Base-by-base conservation (phyloP, 768 basidiomycete species). In the Psilocybe tampanensis region DNA sequence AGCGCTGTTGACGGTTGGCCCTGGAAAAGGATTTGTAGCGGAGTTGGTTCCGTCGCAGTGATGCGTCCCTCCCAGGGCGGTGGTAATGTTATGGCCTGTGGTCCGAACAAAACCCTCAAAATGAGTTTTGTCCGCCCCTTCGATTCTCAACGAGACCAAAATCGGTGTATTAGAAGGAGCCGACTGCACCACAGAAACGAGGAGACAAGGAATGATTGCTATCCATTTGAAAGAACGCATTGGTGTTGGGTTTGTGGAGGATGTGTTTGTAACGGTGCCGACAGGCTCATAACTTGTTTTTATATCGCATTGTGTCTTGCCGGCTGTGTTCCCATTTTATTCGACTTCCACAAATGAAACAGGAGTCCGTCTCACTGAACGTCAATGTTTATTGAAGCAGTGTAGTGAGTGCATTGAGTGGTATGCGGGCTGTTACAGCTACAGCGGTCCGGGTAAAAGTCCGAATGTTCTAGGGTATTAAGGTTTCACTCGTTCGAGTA, bases 401-500 rank as follows among this genome's bases (percentile, higher is more conserved):
- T n/a, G n/a, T n/a, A n/a, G n/a, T n/a, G n/a, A n/a, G n/a, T n/a
- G n/a, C n/a, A n/a, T n/a, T n/a, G n/a, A n/a, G n/a, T n/a, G n/a
- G n/a, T n/a, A n/a, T n/a, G n/a, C n/a, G n/a, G n/a, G n/a, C n/a
- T n/a, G n/a, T n/a, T n/a, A n/a, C n/a, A n/a, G n/a, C n/a, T n/a
- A n/a, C n/a, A n/a, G n/a, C n/a, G n/a, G n/a, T n/a, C n/a, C n/a
- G n/a, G n/a, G n/a, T n/a, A n/a, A n/a, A n/a, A n/a, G n/a, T n/a
- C n/a, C n/a, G n/a, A n/a, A n/a, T n/a, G 17, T 19, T 47, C 51
- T 56, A 52, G 3, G 24, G 26, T 53, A 75, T 66, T 36, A 80
- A 55, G 3, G 84, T 78, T 26, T 76, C 79, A 12, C 73, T 76
- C 2, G 92, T 94, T 33, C 85, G 81, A 64, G 88, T 85, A 66